Percentiles rank a stretch among this genome's conserved stretches.
Conservation (phyloP, 1,139 yeast species). For the Diutina ranongensis region DNA sequence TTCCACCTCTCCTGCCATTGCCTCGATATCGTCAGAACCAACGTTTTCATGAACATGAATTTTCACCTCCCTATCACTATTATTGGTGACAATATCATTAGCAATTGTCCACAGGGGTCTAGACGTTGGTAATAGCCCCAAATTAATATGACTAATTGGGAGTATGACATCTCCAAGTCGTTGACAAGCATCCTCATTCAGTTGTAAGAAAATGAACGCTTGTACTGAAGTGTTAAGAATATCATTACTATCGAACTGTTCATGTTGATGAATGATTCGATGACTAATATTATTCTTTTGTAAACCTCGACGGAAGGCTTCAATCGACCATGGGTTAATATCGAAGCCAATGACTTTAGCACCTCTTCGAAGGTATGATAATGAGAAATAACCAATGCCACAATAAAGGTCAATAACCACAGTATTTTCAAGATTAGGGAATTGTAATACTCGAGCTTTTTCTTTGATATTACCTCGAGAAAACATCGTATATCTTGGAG, state of each 20-base stretch:
- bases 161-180: slow-evolving; percentile 22
- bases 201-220: slow-evolving; percentile 44
- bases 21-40: slow-evolving; percentile 28
- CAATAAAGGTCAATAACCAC: slow-evolving; percentile 62
- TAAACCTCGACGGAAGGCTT: slow-evolving; percentile 55
- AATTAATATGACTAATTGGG: slow-evolving; percentile 50
- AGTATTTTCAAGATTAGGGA: slow-evolving; percentile 15
- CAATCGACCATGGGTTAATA: slow-evolving; percentile 74
- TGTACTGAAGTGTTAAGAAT: slow-evolving; percentile 12
- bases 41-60: slow-evolving; percentile 76
- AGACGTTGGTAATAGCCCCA: slow-evolving; percentile 71
- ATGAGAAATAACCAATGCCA: slow-evolving; percentile 79
- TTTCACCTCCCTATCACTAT: slow-evolving; percentile 12
- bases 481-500: slow-evolving; percentile 80
- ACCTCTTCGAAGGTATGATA: slow-evolving; percentile 48
- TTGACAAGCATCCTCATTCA: slow-evolving; percentile 37
- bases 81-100: slow-evolving; percentile 15
- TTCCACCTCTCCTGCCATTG: slow-evolving; percentile 5
- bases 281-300: slow-evolving; percentile 29
- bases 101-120: slow-evolving; percentile 44
- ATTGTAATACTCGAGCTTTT: slow-evolving; percentile 47
- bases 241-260: slow-evolving; percentile 11
- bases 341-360: slow-evolving; percentile 71
- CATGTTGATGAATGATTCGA: slow-evolving; percentile 20
- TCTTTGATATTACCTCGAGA: slow-evolving; percentile 84